Evolutionary conservation across 2,329 filamentous ascomycete species (phyloP).

Genomic region (Falciphora oryzae): DNA sequence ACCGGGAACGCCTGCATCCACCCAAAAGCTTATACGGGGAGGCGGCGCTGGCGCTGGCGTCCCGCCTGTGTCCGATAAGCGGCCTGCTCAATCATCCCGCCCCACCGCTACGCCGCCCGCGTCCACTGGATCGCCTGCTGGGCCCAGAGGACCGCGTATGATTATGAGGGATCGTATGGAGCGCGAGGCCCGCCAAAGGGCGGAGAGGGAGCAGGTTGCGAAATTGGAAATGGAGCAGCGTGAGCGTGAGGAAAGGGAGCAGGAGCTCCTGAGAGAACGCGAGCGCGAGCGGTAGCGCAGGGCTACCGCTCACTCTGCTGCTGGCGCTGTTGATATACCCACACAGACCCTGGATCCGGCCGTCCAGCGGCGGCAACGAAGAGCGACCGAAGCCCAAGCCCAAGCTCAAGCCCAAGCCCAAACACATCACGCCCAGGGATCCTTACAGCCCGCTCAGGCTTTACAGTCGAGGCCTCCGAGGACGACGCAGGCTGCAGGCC

Average conservation of each 20-base stretch:
- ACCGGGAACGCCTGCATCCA: too few relatives aligned
- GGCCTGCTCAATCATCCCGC: conserved; percentile 39
- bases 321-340: conserved; percentile 22
- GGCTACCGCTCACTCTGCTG: conserved; percentile 37
- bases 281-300: conserved; percentile 28
- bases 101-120: conserved; percentile 39
- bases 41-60: conserved; percentile 50
- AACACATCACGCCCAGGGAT: conserved; percentile 3
- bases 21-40: conserved; percentile 59
- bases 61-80: conserved; percentile 49
- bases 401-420: too few relatives aligned
- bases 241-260: conserved; percentile 32
- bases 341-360: conserved; percentile 28
- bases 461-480: conserved; percentile 11
- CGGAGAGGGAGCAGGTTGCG: conserved; percentile 60
- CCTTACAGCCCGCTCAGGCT: conserved; percentile 6
- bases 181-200: conserved; percentile 65
- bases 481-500: conserved; percentile 2
- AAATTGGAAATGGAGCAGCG: conserved; percentile 52
- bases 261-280: conserved; percentile 26
- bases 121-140: conserved; percentile 51
- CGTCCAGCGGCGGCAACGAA: conserved; percentile 28
- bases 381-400: conserved; percentile 23
- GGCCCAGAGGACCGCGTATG: conserved; percentile 77
- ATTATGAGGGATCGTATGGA: conserved; percentile 85